phyloP scores from a whole-genome alignment of 1,284 basidiomycete genomes.

The Trichosporon faecale region DNA sequence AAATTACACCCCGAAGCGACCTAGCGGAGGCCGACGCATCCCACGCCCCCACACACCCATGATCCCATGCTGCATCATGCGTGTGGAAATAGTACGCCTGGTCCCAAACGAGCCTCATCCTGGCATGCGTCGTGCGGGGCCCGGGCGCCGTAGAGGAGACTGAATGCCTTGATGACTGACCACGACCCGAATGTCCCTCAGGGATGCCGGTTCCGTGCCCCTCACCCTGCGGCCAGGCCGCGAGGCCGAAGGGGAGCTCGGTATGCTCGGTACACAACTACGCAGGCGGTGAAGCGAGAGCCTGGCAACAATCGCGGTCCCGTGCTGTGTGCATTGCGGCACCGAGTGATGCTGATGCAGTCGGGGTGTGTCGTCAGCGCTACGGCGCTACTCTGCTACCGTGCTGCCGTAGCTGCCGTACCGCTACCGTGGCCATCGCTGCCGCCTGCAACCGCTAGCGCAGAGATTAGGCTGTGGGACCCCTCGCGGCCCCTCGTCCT shows the following conservation, averaged over 20 bases:
- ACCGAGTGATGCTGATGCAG: background rate
- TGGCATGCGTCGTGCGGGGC: background rate
- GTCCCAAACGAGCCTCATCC: background rate
- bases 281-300: background rate
- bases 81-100: background rate
- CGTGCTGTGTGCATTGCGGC: background rate
- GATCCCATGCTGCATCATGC: background rate
- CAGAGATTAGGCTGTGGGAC: background rate
- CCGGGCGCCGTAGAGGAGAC: background rate
- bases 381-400: no score
- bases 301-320: background rate
- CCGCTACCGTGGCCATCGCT: no score
- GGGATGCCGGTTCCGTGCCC: background rate
- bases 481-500: slow-evolving; percentile 5
- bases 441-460: no score
- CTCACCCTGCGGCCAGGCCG: background rate
- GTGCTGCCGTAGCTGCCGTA: background rate
- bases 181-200: background rate
- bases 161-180: background rate
- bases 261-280: no score
- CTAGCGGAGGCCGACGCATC: background rate
- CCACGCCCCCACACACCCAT: background rate
- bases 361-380: background rate
- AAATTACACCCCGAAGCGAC: background rate
- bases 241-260: background rate